A percentile compares a stretch with the other conserved stretches of the same genome.
phyloP scores from a whole-genome alignment of 2,329 filamentous ascomycete genomes.

The Trichoderma oligosporum region DNA sequence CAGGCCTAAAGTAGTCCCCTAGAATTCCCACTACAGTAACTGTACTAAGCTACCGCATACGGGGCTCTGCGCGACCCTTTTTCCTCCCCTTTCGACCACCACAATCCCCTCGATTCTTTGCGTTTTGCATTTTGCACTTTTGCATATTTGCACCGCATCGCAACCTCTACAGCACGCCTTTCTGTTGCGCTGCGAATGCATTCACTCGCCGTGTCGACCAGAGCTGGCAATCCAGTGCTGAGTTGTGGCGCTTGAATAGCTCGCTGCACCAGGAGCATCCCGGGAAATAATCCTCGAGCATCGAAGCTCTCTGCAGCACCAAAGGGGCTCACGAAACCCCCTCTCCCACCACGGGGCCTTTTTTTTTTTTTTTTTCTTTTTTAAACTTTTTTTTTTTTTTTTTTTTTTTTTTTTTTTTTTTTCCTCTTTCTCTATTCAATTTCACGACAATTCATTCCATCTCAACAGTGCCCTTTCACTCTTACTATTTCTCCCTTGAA shows the following conservation, averaged over 20 bases:
- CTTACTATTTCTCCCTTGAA: not conserved
- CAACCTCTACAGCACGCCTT: constrained; percentile 2
- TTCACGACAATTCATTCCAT: not conserved
- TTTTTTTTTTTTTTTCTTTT: too few relatives aligned
- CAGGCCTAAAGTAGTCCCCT: not conserved
- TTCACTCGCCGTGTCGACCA: constrained; percentile 5
- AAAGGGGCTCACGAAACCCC: constrained; percentile 15
- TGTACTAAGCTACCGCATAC: not conserved
- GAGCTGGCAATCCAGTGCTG: constrained; percentile 16
- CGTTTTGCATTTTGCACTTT: constrained; percentile 7
- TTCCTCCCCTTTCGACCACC: constrained; percentile 16
- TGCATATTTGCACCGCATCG: not conserved
- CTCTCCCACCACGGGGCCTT: constrained; percentile 6
- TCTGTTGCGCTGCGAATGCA: constrained; percentile 14
- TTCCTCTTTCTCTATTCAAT: constrained; percentile 6
- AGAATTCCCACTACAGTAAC: not conserved
- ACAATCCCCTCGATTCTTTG: constrained; percentile 13
- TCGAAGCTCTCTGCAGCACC: constrained; percentile 4
- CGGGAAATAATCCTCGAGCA: constrained; percentile 4
- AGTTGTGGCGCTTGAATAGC: constrained; percentile 11
- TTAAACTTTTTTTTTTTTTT: too few relatives aligned
- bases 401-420: too few relatives aligned
- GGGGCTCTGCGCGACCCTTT: constrained; percentile 15
- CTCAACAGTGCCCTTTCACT: not conserved
- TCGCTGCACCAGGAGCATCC: constrained; percentile 12